Evolutionary conservation across 2,329 filamentous ascomycete species (phyloP), one percentile per base, ranked within the genome.

Genomic region (Pseudogymnoascus sp.): DNA sequence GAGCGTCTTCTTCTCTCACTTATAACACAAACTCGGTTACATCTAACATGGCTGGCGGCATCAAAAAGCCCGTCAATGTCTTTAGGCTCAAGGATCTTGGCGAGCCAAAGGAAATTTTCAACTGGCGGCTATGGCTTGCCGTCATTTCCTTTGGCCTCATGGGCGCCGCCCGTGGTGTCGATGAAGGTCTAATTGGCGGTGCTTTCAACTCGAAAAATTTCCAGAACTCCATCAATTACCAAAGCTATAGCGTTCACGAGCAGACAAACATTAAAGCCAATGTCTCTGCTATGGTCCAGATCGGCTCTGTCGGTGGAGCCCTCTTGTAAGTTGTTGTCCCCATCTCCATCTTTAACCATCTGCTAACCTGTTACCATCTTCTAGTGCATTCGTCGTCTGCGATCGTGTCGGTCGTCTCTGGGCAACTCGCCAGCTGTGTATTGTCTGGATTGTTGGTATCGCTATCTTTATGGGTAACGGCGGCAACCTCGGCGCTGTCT

Each of bases 401-500:
- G 68, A 72, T 16, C 62, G 65, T 23, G 67, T 70, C 59, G 73
- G 74, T 9, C 62, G 69, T 25, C 63, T 69, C 12, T 69, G 67
- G 68, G 68, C 67, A 35, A 69, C 66, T 28, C 65, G 66, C n/a
- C 67, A 68, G 55, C 60, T 68, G 7, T 68, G 66, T 59, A 14
- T 55, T 7, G 61, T 69, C 58, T 69, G 68, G 68, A 67, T 69
- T 5, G 41, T 67, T 25, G 67, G 68, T 33, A 63, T 71, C 1
- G 63, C 74, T 5, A 69, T 77, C 42, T 72, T 72, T 62, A 68
- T 75, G 36, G 73, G 71, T 4, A 65, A 72, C 7, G 64, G 65
- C 41, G 74, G 73, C 19, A 69, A 12, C 33, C 33, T 35, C 33
- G 33, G 33, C 33, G 33, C 33, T 35, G 33, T 35, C 33, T 35